These are phyloP conservation scores for Halocafeteria seosinensis DNA, from an alignment of 108 stramenopile species.

Conservation along the genomic window DNA sequence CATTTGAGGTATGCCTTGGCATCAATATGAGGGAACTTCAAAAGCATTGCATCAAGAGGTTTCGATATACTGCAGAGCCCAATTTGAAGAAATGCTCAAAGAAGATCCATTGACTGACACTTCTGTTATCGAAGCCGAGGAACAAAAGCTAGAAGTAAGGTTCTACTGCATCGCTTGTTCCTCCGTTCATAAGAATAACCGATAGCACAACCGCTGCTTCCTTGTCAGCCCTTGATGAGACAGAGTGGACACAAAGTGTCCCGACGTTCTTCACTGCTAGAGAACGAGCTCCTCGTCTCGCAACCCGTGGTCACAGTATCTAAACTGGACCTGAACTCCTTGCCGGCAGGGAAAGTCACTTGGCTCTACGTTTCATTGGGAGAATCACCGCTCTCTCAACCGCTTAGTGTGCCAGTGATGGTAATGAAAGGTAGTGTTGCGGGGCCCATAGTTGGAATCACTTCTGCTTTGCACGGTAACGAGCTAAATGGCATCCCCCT, in stretches of 20 bases:
- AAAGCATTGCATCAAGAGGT: no score
- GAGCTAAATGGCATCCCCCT: conserved; percentile 20
- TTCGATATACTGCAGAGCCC: no score
- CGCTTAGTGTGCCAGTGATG: conserved; percentile 6
- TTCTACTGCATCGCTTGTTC: background rate
- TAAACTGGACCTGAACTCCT: conserved; percentile 1
- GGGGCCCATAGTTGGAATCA: conserved; percentile 12
- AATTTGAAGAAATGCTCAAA: no score
- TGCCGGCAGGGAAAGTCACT: conserved; percentile 6
- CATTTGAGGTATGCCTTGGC: no score
- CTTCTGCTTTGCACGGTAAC: conserved; percentile 17
- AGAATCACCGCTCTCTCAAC: background rate
- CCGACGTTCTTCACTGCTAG: background rate
- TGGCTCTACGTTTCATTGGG: conserved; percentile 1
- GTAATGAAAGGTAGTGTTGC: conserved; percentile 2
- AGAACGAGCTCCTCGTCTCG: background rate
- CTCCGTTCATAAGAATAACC: background rate
- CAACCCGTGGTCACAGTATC: conserved; percentile 1
- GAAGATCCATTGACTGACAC: background rate
- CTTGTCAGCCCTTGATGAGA: background rate
- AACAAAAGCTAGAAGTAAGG: background rate
- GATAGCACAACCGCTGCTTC: background rate
- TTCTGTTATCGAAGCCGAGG: background rate
- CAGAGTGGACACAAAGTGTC: background rate
- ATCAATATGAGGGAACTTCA: no score